phyloP scores from a whole-genome alignment of 257 asterid genomes.

The Solanum etuberosum region DNA sequence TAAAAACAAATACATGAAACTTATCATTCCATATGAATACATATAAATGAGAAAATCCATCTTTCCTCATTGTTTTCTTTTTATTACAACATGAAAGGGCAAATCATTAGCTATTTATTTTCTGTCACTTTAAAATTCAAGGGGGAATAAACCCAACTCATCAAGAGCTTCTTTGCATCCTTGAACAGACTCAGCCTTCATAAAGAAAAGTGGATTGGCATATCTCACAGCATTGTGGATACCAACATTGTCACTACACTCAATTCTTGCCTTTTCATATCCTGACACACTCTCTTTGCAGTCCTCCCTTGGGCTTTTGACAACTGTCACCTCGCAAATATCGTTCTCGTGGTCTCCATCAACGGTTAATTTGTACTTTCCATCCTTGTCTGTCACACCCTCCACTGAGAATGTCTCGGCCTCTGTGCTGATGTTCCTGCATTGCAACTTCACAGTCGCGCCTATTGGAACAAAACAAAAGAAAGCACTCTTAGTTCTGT shows the following conservation, averaged over 20 bases:
- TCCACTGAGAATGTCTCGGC: background rate
- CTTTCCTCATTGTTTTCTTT: background rate
- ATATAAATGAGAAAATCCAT: background rate
- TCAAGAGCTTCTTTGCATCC: conserved; percentile 12
- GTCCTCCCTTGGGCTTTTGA: conserved; percentile 13
- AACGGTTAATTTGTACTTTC: conserved; percentile 15
- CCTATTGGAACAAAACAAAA: background rate
- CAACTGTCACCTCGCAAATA: conserved; percentile 22
- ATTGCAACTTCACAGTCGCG: conserved; percentile 23
- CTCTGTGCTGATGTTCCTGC: conserved; percentile 6
- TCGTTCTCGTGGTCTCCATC: conserved; percentile 25
- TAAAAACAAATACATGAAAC: background rate
- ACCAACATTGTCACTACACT: conserved; percentile 21
- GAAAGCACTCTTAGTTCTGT: background rate
- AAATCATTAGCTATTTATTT: background rate
- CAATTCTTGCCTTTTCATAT: conserved; percentile 10
- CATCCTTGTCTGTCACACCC: conserved; percentile 4
- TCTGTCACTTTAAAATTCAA: background rate
- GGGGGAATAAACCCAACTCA: conserved; percentile 9
- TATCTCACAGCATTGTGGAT: background rate
- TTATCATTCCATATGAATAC: too few species aligned
- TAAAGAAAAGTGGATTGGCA: conserved; percentile 38
- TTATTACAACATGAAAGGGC: background rate
- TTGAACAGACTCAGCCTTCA: background rate
- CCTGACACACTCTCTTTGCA: conserved; percentile 11